phyloP scores from a whole-genome alignment of 768 basidiomycete genomes.

The Aureoboletus auriporus region DNA sequence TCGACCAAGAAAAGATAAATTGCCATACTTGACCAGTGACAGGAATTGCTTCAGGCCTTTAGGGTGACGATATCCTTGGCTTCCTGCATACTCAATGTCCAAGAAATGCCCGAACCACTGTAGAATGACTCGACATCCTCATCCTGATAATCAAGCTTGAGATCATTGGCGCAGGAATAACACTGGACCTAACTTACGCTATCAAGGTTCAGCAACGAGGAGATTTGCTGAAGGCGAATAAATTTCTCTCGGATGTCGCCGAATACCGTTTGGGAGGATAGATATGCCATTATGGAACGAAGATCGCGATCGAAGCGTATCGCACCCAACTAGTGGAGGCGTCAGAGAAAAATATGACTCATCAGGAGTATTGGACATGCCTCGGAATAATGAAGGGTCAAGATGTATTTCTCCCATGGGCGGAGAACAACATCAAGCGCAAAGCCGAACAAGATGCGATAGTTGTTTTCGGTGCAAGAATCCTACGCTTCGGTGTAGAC shows the following conservation, averaged over 20 bases:
- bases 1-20: background rate
- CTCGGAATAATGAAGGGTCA: slow-evolving; percentile 83
- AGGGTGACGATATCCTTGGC: slow-evolving; percentile 66
- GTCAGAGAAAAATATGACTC: background rate
- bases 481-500: slow-evolving; percentile 46
- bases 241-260: slow-evolving; percentile 94
- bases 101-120: slow-evolving; percentile 86
- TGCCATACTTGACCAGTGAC: background rate
- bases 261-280: slow-evolving; percentile 85
- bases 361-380: slow-evolving; percentile 35
- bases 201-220: slow-evolving; percentile 87
- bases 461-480: slow-evolving; percentile 84
- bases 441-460: slow-evolving; percentile 78
- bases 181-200: slow-evolving; percentile 36
- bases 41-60: slow-evolving; percentile 31
- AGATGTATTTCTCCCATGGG: slow-evolving; percentile 91
- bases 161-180: slow-evolving; percentile 4
- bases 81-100: slow-evolving; percentile 77
- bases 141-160: slow-evolving; percentile 47
- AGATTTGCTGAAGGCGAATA: slow-evolving; percentile 86
- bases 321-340: slow-evolving; percentile 71
- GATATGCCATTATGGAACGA: slow-evolving; percentile 74
- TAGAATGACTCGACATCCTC: slow-evolving; percentile 96
- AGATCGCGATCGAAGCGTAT: slow-evolving; percentile 94
- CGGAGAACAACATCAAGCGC: slow-evolving; percentile 85